Evolutionary conservation across 345 rosid genomes (phyloP).

Genomic region (Populus nigra): DNA sequence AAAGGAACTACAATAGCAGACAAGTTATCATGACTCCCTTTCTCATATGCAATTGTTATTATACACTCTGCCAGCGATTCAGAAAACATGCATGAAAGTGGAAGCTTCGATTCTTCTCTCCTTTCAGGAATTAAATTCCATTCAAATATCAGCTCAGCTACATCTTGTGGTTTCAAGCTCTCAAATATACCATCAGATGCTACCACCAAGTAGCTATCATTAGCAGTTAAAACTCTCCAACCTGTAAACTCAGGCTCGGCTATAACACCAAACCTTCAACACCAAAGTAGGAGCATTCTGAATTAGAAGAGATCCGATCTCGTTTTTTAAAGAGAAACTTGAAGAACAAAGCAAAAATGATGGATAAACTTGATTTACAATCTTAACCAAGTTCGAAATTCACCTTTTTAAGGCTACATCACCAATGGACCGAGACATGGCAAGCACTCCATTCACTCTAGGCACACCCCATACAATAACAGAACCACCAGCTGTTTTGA

Average conservation of each 20-base stretch:
- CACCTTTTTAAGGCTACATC: conserved; percentile 23
- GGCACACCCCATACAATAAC: conserved; percentile 22
- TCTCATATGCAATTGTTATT: conserved; percentile 10
- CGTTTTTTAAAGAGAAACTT: background rate
- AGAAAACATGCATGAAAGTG: conserved; percentile 7
- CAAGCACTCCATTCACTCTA: conserved; percentile 29
- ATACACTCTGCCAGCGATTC: conserved; percentile 17
- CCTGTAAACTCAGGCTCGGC: conserved; percentile 23
- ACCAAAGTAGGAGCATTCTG: background rate
- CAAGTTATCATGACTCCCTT: conserved; percentile 24
- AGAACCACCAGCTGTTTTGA: conserved; percentile 29
- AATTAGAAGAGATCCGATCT: background rate
- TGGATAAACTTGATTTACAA: background rate
- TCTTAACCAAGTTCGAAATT: background rate
- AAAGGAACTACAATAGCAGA: conserved; percentile 23
- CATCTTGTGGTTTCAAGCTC: conserved; percentile 17
- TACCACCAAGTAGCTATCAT: conserved; percentile 28
- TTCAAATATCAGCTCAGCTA: conserved; percentile 12
- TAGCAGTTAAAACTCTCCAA: conserved; percentile 17
- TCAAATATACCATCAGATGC: conserved; percentile 40
- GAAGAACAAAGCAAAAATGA: background rate
- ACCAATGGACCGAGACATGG: conserved; percentile 29
- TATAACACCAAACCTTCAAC: conserved; percentile 23
- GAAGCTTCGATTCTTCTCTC: background rate
- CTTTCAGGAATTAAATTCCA: conserved; percentile 6